phyloP scores from a whole-genome alignment of 805 yeast species.

The Zygosaccharomyces kombuchaensis region DNA sequence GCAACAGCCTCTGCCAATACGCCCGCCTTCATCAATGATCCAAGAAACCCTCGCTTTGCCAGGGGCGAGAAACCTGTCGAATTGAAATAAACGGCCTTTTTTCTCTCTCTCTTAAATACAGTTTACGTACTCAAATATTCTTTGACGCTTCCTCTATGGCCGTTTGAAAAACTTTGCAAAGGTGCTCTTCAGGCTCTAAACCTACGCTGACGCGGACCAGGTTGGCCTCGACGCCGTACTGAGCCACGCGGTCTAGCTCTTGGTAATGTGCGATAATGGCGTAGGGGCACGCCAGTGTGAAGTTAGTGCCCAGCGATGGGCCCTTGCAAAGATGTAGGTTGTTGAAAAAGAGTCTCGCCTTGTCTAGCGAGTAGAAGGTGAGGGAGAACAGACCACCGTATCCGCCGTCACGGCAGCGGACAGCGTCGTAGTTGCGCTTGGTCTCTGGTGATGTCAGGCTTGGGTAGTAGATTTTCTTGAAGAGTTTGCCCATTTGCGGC shows the following conservation, averaged over 20 bases:
- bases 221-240: conserved; percentile 78
- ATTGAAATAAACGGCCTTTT: conserved; percentile 22
- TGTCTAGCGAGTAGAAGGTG: conserved; percentile 57
- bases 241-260: conserved; percentile 72
- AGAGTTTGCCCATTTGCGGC: conserved; percentile 41
- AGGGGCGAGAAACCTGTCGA: conserved; percentile 49
- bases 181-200: conserved; percentile 62
- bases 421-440: conserved; percentile 61
- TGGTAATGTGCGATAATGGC: conserved; percentile 79
- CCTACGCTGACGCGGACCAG: conserved; percentile 83
- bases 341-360: conserved; percentile 73
- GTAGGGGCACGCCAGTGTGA: conserved; percentile 80
- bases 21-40: conserved; percentile 83
- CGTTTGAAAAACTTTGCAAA: conserved; percentile 45
- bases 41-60: conserved; percentile 90
- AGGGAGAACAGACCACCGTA: conserved; percentile 85
- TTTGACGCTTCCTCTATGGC: conserved; percentile 43
- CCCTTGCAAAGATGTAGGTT: conserved; percentile 53
- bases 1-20: conserved; percentile 66
- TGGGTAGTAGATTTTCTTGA: conserved; percentile 73
- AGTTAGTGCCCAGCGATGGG: conserved; percentile 86
- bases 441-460: conserved; percentile 43
- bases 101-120: conserved; percentile 6
- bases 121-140: conserved; percentile 12
- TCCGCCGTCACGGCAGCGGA: conserved; percentile 69